Base-by-base conservation (phyloP, 2,329 filamentous ascomycete genomes). In the Colletotrichum navitas region DNA sequence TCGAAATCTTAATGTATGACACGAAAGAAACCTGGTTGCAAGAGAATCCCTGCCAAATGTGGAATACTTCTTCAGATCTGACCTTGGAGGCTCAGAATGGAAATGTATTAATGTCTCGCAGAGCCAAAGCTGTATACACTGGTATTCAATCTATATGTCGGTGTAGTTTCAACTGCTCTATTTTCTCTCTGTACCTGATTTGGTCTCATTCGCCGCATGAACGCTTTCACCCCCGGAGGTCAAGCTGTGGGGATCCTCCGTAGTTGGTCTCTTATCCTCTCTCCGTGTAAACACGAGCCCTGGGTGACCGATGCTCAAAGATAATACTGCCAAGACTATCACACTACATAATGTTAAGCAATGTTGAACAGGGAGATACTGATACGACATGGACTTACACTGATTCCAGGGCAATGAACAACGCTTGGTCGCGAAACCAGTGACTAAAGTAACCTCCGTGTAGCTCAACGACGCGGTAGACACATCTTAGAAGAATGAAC, bases 401-500 rank as follows among this genome's bases (percentile, higher is more conserved):
- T 56, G 81, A 83, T 76, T 86, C 85, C 3, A 87, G 73, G 0
- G 74, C 80, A 59, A 86, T 84, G 68, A 86, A 86, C 1, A 82
- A 74, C 0, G 76, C 75, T 74, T 87, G 77, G 51, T 85, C 78
- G 47, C 77, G 78, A 62, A 88, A 86, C 70, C 89, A 76, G 21
- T 81, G 77, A 1, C 87, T 87, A 6, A 74, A 76, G 80, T 88
- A 91, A 2, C 89, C 89, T 39, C 87, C 82, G 55, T 83, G 84
- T 68, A 91, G 77, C 80, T 91, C 89, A 0, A 85, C 86, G 39
- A 90, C 87, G 55, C 89, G 85, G 75, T 89, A 91, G 36, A 86
- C 83, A 60, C 85, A 89, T 32, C 89, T 82, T 10, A 87, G 83
- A 62, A 90, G 84, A 73, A 91, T 87, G 63, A 85, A 84, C 8